Conservation (phyloP, 495 filamentous ascomycete genomes). For the Rostrohypoxylon terebratum region DNA sequence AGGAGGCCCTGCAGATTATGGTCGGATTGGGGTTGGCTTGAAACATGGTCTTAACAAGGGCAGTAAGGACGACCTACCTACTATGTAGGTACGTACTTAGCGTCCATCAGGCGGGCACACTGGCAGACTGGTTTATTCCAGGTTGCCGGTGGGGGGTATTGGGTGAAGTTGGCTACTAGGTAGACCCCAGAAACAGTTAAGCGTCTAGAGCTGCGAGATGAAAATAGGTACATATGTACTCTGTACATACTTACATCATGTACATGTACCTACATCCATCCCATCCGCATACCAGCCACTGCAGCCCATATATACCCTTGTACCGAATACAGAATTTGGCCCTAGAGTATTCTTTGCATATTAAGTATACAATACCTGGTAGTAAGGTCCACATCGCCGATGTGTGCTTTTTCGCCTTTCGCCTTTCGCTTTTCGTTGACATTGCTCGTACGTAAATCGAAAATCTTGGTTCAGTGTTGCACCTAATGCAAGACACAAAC, state of each 20-base stretch:
- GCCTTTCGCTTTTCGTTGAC: no score
- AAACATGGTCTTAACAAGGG: slow-evolving; percentile 40
- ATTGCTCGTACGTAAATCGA: not conserved
- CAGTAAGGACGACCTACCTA: not conserved
- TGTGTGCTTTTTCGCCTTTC: not conserved
- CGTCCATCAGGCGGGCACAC: not conserved
- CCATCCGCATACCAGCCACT: not conserved
- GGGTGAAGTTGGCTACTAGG: not conserved
- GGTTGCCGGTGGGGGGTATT: not conserved
- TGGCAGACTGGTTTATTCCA: not conserved
- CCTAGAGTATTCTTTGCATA: slow-evolving; percentile 16
- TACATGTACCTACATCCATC: not conserved
- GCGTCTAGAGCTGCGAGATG: not conserved
- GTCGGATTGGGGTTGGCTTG: slow-evolving; percentile 45
- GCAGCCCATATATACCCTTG: not conserved
- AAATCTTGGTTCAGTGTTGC: not conserved
- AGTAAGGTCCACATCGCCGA: slow-evolving; percentile 4
- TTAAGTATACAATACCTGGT: slow-evolving; percentile 14
- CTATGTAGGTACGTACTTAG: no score
- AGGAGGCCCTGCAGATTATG: slow-evolving; percentile 44
- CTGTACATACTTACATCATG: not conserved
- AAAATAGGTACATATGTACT: slow-evolving; percentile 3
- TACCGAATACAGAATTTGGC: slow-evolving; percentile 19
- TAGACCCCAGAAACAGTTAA: not conserved
- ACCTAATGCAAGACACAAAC: slow-evolving; percentile 21